Evolutionary conservation across 306 rosid species (phyloP), one percentile per base, ranked within the genome.

Genomic region (Dicorynia guianensis): DNA sequence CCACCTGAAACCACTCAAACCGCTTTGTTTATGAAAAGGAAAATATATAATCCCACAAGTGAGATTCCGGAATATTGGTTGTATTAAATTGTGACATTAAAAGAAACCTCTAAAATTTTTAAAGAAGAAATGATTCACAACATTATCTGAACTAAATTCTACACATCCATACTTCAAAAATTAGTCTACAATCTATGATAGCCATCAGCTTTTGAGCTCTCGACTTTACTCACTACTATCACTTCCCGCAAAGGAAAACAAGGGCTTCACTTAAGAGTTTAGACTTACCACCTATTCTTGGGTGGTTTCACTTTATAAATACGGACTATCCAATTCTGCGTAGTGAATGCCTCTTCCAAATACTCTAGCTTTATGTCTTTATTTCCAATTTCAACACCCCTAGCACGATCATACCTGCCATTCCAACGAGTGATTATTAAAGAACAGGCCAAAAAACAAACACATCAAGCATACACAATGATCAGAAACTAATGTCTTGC

Each of bases 231-330:
- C 39, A 71, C 50, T 66, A 71, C 83, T 81, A 74, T 62, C 77
- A 58, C 59, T 80, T 85, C 85, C 88, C 84, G 86, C 76, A 47
- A 25, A 81, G 1, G 54, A 79, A 78, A 66, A 69, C 44, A 59
- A 55, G 20, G 64, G 34, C 43, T 10, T 9, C 14, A 1, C 6
- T 2, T 36, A 46, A 15, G 35, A 46, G 73, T 39, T 50, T 1
- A 19, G 81, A 38, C 20, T 84, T 82, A 96, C 97, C 98, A 86
- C 93, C 99, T 88, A 76, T 96, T 96, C 50, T 96, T 92, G 33
- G 97, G 99, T 62, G 99, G 99, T 81, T 96, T 96, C 54, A 96
- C 99, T 89, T 91, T 96, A 79, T 96, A 96, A 81, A 96, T 96
- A 78, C 99, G 99, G 74, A 96, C 97, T 74, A 96, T 96, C 99